A percentile compares a stretch with the other conserved stretches of the same genome.
Conservation (phyloP, 2,329 filamentous ascomycete species). For the Pseudocercospora pini-densiflorae region DNA sequence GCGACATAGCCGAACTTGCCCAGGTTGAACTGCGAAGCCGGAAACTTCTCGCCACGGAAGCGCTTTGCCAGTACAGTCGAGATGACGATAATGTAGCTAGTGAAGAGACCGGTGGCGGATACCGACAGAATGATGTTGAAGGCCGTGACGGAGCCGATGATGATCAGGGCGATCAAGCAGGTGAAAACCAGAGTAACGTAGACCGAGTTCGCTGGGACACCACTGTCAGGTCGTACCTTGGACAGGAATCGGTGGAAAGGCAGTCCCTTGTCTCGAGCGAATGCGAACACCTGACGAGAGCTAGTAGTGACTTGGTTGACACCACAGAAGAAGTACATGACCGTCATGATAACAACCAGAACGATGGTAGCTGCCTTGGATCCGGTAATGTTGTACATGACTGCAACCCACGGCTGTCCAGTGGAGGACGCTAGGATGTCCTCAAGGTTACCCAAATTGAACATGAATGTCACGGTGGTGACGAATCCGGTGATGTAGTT, state of each 20-base stretch:
- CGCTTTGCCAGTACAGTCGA: constrained; percentile 29
- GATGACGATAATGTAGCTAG: constrained; percentile 32
- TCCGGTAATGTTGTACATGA: constrained; percentile 32
- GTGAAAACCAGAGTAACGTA: constrained; percentile 33
- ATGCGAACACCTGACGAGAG: constrained; percentile 37
- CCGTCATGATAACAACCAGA: constrained; percentile 31
- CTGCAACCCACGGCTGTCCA: constrained; percentile 34
- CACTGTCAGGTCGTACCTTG: constrained; percentile 30
- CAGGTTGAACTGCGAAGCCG: constrained; percentile 29
- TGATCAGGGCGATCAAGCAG: constrained; percentile 41
- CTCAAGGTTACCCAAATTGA: constrained; percentile 34
- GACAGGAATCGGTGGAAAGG: constrained; percentile 36
- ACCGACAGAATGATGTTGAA: constrained; percentile 51
- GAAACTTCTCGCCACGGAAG: constrained; percentile 29
- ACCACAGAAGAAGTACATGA: constrained; percentile 35
- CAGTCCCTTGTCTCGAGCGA: constrained; percentile 37
- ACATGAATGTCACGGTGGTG: constrained; percentile 38
- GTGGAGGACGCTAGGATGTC: constrained; percentile 26
- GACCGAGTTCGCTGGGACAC: constrained; percentile 37
- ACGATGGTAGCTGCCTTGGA: constrained; percentile 34
- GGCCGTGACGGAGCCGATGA: constrained; percentile 46
- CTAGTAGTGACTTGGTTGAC: constrained; percentile 38
- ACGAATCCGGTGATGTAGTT: constrained; percentile 39
- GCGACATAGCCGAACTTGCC: constrained; percentile 37
- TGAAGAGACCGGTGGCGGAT: constrained; percentile 33